phyloP scores from a whole-genome alignment of 2,329 filamentous ascomycete species.

The Capronia epimyces region DNA sequence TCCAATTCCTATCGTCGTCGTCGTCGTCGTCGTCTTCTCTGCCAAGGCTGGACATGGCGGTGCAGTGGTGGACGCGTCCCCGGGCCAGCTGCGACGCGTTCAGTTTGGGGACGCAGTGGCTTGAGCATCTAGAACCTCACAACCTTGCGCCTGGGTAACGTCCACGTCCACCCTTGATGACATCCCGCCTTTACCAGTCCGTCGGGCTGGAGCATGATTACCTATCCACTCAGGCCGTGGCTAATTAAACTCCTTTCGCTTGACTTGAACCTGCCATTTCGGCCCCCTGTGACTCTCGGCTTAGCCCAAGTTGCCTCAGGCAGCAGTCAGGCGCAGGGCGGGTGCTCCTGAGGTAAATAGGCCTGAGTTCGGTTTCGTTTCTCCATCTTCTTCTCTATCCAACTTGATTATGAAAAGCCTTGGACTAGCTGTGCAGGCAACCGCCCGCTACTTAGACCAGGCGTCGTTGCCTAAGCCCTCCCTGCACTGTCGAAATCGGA shows the following conservation, averaged over 20 bases:
- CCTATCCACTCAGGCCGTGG: too few species aligned
- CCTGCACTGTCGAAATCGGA: too few species aligned
- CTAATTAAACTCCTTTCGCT: not conserved
- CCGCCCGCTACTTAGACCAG: too few species aligned
- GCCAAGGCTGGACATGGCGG: not conserved
- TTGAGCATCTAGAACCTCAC: not conserved
- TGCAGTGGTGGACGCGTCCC: not conserved
- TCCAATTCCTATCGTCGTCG: not conserved
- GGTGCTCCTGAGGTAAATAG: not conserved
- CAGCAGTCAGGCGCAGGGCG: constrained; percentile 18
- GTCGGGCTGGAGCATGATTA: too few species aligned
- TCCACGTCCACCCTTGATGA: too few species aligned
- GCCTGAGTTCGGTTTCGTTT: not conserved
- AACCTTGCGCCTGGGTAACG: not conserved
- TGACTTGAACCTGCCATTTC: not conserved
- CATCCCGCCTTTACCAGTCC: too few species aligned
- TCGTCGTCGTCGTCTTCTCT: too few species aligned
- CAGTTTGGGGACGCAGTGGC: not conserved
- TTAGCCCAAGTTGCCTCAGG: constrained; percentile 18
- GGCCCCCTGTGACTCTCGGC: constrained; percentile 2
- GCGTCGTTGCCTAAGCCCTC: too few species aligned
- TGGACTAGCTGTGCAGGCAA: too few species aligned
- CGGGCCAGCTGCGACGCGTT: not conserved
- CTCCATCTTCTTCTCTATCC: constrained; percentile 2
- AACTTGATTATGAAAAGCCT: too few species aligned